These are phyloP conservation scores for Saccharomyces paradoxus DNA, from an alignment of 805 yeast species.

Conservation along the genomic window DNA sequence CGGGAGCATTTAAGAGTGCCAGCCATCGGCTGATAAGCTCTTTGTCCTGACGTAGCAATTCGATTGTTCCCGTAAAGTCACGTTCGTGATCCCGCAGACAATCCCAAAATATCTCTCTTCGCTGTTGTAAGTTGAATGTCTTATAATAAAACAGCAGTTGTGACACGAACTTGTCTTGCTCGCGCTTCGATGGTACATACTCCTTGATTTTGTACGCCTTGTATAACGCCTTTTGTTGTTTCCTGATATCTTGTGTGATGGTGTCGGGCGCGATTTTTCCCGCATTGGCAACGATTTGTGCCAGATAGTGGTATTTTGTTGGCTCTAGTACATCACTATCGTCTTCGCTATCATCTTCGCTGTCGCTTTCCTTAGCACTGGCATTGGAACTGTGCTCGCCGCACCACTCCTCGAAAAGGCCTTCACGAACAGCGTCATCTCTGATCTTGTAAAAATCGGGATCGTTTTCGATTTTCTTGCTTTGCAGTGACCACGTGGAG, in stretches of 20 bases:
- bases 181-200: conserved; percentile 14
- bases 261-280: conserved; percentile 12
- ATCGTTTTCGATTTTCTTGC: conserved; percentile 35
- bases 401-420: conserved; percentile 42
- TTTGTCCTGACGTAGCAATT: neutral
- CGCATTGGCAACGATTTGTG: conserved; percentile 26
- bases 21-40: neutral
- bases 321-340: conserved; percentile 20
- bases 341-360: conserved; percentile 9
- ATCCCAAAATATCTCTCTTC: conserved; percentile 12
- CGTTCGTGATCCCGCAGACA: conserved; percentile 5
- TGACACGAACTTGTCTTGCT: conserved; percentile 19
- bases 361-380: conserved; percentile 3
- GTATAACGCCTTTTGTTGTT: conserved; percentile 16
- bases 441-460: conserved; percentile 33
- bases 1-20: neutral
- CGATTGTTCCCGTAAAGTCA: neutral
- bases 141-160: conserved; percentile 25
- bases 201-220: conserved; percentile 19
- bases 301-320: conserved; percentile 25
- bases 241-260: conserved; percentile 22
- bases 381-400: conserved; percentile 3
- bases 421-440: conserved; percentile 31
- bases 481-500: conserved; percentile 42
- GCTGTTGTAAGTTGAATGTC: conserved; percentile 10